Percentiles rank a stretch among this genome's conserved stretches.
Conservation (phyloP, 1,139 yeast species). For the Suhomyces anneliseae region DNA sequence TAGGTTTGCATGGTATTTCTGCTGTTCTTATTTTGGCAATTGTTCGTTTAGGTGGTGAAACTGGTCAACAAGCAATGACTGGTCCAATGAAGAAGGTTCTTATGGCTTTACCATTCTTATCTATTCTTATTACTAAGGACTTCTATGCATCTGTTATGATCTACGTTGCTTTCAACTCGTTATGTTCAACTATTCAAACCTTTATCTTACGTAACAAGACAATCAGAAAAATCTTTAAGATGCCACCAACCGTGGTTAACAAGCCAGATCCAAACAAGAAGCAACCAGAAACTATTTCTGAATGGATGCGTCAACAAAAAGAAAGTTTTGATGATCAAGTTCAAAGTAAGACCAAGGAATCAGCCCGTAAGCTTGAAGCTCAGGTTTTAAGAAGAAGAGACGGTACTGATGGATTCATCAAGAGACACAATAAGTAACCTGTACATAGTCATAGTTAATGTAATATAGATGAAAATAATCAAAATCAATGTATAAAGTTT, state of each 20-base stretch:
- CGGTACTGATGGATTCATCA: slow-evolving; percentile 37
- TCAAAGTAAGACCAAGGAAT: slow-evolving; percentile 34
- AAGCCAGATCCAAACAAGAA: slow-evolving; percentile 29
- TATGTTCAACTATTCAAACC: slow-evolving; percentile 73
- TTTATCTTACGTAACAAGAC: slow-evolving; percentile 55
- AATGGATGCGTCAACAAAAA: slow-evolving; percentile 40
- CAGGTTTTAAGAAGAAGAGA: slow-evolving; percentile 38
- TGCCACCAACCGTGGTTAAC: slow-evolving; percentile 65
- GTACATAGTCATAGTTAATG: slow-evolving; percentile 8
- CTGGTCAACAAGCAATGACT: slow-evolving; percentile 70
- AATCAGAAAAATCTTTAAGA: slow-evolving; percentile 58
- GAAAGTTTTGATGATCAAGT: slow-evolving; percentile 35
- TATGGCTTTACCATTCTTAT: slow-evolving; percentile 65
- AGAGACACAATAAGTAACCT: slow-evolving; percentile 33
- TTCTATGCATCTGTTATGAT: slow-evolving; percentile 83
- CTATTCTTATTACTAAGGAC: slow-evolving; percentile 83
- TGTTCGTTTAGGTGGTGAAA: slow-evolving; percentile 87
- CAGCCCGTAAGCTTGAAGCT: slow-evolving; percentile 41
- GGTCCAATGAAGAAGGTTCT: slow-evolving; percentile 73
- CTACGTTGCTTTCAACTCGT: slow-evolving; percentile 80
- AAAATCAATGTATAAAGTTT: too few relatives aligned
- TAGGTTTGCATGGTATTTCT: slow-evolving; percentile 81
- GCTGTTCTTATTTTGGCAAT: slow-evolving; percentile 78
- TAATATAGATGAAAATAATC: slow-evolving; percentile 3
- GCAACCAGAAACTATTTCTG: slow-evolving; percentile 35